A percentile compares a stretch with the other conserved stretches of the same genome.
Conservation (phyloP, 2,329 filamentous ascomycete genomes). For the Apiospora hydei region DNA sequence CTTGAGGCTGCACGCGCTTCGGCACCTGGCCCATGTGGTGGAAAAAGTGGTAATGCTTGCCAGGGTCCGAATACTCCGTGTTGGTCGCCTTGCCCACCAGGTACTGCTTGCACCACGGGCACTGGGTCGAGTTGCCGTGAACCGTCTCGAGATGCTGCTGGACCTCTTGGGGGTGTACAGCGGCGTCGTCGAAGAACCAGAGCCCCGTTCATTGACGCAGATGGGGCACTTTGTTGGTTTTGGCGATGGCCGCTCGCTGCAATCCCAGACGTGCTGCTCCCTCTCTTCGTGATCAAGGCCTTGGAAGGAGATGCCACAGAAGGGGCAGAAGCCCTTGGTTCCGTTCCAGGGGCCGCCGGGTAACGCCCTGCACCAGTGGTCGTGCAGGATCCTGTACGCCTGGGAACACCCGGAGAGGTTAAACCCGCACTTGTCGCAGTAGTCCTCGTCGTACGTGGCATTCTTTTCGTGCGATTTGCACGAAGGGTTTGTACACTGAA, state of each 20-base stretch:
- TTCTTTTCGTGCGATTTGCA: background rate
- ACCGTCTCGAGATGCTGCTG: conserved; percentile 3
- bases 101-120: conserved; percentile 24
- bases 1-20: background rate
- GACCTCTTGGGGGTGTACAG: conserved; percentile 18
- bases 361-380: background rate
- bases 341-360: background rate
- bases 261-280: conserved; percentile 17
- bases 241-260: conserved; percentile 11
- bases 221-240: background rate
- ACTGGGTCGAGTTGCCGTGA: background rate
- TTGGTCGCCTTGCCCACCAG: background rate
- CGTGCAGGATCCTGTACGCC: background rate
- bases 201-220: background rate
- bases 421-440: conserved; percentile 9
- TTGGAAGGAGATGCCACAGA: conserved; percentile 19
- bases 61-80: conserved; percentile 9
- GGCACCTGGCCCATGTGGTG: conserved; percentile 25
- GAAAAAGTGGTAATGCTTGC: conserved; percentile 24
- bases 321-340: conserved; percentile 11
- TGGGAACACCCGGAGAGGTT: background rate
- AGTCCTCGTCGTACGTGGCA: background rate
- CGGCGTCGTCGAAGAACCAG: too few species aligned
- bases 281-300: background rate
- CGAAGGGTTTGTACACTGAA: background rate